Percentiles rank a stretch among this genome's conserved stretches.
phyloP scores from a whole-genome alignment of 345 rosid species.

The Citrus reticulata region DNA sequence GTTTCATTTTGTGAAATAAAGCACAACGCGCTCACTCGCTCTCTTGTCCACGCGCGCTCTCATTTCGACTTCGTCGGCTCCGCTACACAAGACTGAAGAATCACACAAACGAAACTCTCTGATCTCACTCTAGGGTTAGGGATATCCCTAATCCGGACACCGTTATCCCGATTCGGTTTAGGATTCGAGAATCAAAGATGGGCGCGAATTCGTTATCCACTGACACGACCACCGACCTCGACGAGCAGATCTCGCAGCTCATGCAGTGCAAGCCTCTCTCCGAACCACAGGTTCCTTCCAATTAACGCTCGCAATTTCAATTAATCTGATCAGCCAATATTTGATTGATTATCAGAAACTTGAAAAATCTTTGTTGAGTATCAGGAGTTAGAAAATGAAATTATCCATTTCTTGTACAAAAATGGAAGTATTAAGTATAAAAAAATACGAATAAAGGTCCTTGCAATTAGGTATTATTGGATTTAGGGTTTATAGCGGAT shows the following conservation, averaged over 20 bases:
- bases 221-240: constrained; percentile 59
- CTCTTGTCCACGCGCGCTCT: constrained; percentile 29
- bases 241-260: constrained; percentile 86
- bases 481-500: not conserved
- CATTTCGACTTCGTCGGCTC: constrained; percentile 13
- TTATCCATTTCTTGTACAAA: not conserved
- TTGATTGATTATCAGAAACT: not conserved
- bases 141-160: constrained; percentile 49
- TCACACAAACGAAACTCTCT: not conserved
- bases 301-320: not conserved
- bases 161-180: constrained; percentile 11
- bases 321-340: not conserved
- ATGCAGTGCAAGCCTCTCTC: constrained; percentile 94
- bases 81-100: constrained; percentile 18
- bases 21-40: constrained; percentile 19
- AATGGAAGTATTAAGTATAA: not conserved
- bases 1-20: not conserved
- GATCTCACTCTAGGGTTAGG: constrained; percentile 51
- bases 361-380: not conserved
- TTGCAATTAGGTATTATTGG: not conserved
- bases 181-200: constrained; percentile 36
- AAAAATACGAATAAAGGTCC: not conserved
- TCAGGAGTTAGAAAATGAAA: not conserved
- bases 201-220: constrained; percentile 65
- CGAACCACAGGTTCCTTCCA: constrained; percentile 56